phyloP scores from a whole-genome alignment of 2,329 filamentous ascomycete genomes.

The Fusarium xylarioides region DNA sequence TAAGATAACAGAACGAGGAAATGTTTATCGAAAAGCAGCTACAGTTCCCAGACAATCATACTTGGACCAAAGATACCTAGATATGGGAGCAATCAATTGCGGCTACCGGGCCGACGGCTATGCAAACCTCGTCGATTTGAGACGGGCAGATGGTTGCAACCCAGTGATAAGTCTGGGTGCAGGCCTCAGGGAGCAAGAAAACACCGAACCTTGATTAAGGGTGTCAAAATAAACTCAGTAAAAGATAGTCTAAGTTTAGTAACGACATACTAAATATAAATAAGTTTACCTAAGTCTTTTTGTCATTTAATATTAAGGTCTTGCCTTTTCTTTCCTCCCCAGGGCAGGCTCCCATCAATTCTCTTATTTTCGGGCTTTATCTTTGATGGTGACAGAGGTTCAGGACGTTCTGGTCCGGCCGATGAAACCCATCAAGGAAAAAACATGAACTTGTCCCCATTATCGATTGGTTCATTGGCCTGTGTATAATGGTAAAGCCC shows the following conservation, averaged over 20 bases:
- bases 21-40: background rate
- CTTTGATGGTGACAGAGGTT: background rate
- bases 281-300: too few relatives aligned
- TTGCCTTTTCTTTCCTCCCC: too few relatives aligned
- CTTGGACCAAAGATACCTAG: background rate
- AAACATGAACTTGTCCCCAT: slow-evolving; percentile 29
- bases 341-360: background rate
- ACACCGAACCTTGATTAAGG: too few relatives aligned
- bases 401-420: slow-evolving; percentile 36
- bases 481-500: slow-evolving; percentile 20
- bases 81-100: background rate
- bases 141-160: slow-evolving; percentile 14
- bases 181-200: background rate
- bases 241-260: too few relatives aligned
- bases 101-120: slow-evolving; percentile 29
- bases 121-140: background rate
- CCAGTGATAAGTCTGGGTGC: background rate
- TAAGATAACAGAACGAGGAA: background rate
- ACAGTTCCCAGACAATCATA: background rate
- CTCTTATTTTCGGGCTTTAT: slow-evolving; percentile 4
- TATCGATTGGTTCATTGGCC: slow-evolving; percentile 25
- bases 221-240: too few relatives aligned
- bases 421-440: slow-evolving; percentile 28
- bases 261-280: too few relatives aligned
- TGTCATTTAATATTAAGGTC: too few relatives aligned